Evolutionary conservation across 805 yeast genomes (phyloP), one percentile per base, ranked within the genome.

Genomic region (Kuraishia molischiana): DNA sequence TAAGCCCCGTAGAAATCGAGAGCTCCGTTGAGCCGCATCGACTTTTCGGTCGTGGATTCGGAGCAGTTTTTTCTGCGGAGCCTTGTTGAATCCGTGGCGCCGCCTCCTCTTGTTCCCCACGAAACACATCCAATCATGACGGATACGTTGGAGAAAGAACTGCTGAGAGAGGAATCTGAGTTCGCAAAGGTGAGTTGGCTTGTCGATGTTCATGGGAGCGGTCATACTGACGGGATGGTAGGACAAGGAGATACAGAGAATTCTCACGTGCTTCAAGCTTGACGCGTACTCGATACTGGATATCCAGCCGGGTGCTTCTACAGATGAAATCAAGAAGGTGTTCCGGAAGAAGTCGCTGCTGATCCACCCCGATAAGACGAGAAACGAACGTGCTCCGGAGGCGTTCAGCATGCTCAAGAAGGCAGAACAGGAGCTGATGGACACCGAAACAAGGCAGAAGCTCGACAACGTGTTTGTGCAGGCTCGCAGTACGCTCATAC

Each of bases 311-410:
- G 68, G 70, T 5, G 52, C 64, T 39, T 50, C 67, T 1, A 43
- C 51, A 3, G 41, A 48, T 6, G 67, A 59, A 35, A 66, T 77
- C 39, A 68, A 66, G 44, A 69, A 62, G 41, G 46, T 58, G 29
- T 80, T 67, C 50, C 58, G 85, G 19, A 68, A 66, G 53, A 77
- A 74, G 50, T 77, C 86, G 2, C 56, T 80, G 28, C 54, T 77
- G 41, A 72, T 80, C 14, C 89, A 80, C 51, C 89, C 89, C 0
- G 89, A 80, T 50, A 78, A 77, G 49, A 65, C 74, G 1, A 50
- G 55, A 22, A 70, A 79, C 45, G 58, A 64, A 0, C 56, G 64
- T n/a, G 85, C 86, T 0, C 74, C 83, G 0, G 67, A 58, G 24
- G 86, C 86, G 2, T 80, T 80, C 52, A 80, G 76, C 47, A 39